Evolutionary conservation across 1,284 basidiomycete genomes (phyloP).

Genomic region (Ustilago tritici): DNA sequence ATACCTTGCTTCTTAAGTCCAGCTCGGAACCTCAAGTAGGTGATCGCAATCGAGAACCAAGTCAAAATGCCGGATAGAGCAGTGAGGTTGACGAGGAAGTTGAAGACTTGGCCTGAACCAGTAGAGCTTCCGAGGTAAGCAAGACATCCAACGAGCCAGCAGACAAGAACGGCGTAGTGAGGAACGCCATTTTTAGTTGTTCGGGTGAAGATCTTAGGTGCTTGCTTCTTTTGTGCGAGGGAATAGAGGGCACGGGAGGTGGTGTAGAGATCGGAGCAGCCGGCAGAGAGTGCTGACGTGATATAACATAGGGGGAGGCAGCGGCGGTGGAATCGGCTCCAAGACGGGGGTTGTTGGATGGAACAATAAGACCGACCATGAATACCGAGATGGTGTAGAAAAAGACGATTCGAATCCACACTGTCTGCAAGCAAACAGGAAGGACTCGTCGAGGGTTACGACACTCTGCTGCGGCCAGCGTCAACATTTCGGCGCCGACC

Average conservation of each 20-base stretch:
- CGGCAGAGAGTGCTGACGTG: constrained; percentile 86
- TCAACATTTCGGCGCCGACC: constrained; percentile 85
- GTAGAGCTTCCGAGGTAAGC: constrained; percentile 74
- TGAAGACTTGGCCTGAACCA: constrained; percentile 74
- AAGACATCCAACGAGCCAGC: constrained; percentile 76
- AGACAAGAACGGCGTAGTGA: constrained; percentile 77
- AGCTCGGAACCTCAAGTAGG: constrained; percentile 80
- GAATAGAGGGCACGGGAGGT: constrained; percentile 81
- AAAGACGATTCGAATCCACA: constrained; percentile 58
- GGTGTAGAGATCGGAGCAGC: constrained; percentile 83
- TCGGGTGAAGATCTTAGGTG: constrained; percentile 78
- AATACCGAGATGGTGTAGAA: constrained; percentile 71
- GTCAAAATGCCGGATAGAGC: constrained; percentile 79
- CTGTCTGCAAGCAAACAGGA: constrained; percentile 47
- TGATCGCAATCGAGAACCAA: constrained; percentile 84
- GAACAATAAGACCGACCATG: constrained; percentile 51
- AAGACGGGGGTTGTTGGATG: constrained; percentile 51
- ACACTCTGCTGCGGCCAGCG: constrained; percentile 80
- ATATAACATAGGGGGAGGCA: constrained; percentile 69
- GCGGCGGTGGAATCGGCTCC: constrained; percentile 31
- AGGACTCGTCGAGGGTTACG: constrained; percentile 69
- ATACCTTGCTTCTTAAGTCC: constrained; percentile 76
- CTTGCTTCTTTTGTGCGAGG: constrained; percentile 81
- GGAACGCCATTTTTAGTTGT: constrained; percentile 81
- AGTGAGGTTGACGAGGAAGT: constrained; percentile 74